phyloP scores from a whole-genome alignment of 1,284 basidiomycete species.

The Malassezia sp. region DNA sequence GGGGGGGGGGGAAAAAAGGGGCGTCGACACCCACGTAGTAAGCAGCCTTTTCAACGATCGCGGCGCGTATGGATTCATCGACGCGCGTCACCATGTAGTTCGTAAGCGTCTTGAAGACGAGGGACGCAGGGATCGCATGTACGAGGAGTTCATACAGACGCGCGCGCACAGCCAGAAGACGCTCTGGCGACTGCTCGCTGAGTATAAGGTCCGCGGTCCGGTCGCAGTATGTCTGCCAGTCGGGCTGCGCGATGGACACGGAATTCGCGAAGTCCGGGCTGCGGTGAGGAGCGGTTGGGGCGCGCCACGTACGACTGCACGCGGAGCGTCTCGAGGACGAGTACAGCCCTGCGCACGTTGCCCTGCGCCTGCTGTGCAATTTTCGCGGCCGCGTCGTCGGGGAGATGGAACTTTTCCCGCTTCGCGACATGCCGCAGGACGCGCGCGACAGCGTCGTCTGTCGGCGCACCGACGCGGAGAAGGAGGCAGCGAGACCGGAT shows the following conservation, averaged over 20 bases:
- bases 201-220: slow-evolving; percentile 88
- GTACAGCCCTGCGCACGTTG: slow-evolving; percentile 85
- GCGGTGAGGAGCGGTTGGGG: slow-evolving; percentile 19
- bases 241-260: slow-evolving; percentile 73
- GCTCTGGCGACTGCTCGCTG: slow-evolving; percentile 79
- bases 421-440: slow-evolving; percentile 70
- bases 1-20: slow-evolving; percentile 10
- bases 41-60: slow-evolving; percentile 55
- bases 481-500: slow-evolving; percentile 91
- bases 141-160: slow-evolving; percentile 92
- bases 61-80: slow-evolving; percentile 52
- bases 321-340: slow-evolving; percentile 86
- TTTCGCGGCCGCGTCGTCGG: slow-evolving; percentile 59
- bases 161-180: slow-evolving; percentile 76
- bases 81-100: slow-evolving; percentile 73
- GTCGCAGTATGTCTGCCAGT: slow-evolving; percentile 96
- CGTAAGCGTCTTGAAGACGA: slow-evolving; percentile 50
- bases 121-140: slow-evolving; percentile 90
- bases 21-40: slow-evolving; percentile 65
- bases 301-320: slow-evolving; percentile 52
- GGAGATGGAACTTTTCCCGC: slow-evolving; percentile 68
- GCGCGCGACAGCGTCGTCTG: slow-evolving; percentile 64
- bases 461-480: slow-evolving; percentile 82
- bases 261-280: slow-evolving; percentile 50
- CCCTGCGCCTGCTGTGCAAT: slow-evolving; percentile 74